phyloP scores from a whole-genome alignment of 2,329 filamentous ascomycete species.

The Dothidotthia symphoricarpi region DNA sequence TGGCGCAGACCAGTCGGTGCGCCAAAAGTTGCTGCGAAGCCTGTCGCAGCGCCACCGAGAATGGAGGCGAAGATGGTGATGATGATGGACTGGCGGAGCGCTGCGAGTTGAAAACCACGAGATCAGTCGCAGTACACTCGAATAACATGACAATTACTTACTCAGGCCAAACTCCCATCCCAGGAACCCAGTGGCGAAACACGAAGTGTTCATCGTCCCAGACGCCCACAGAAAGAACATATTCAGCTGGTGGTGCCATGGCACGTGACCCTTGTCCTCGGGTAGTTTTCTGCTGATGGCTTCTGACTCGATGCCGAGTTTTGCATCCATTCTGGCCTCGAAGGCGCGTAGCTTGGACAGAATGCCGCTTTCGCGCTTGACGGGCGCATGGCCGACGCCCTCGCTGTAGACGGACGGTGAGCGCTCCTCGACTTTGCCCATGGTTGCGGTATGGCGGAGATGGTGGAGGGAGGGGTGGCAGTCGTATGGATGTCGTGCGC shows the following conservation, averaged over 20 bases:
- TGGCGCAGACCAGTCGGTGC: conserved; percentile 45
- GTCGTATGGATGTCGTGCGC: too few species aligned
- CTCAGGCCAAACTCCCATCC: conserved; percentile 51
- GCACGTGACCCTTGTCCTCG: conserved; percentile 28
- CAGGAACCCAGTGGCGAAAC: conserved; percentile 44
- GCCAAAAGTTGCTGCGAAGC: conserved; percentile 46
- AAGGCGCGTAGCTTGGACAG: conserved; percentile 18
- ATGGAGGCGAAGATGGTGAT: conserved; percentile 44
- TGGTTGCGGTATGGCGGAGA: too few species aligned
- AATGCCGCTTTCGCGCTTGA: conserved; percentile 14
- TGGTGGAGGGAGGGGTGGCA: conserved; percentile 4
- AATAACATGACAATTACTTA: too few species aligned
- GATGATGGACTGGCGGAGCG: conserved; percentile 45
- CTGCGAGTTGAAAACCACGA: too few species aligned
- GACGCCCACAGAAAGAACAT: conserved; percentile 49
- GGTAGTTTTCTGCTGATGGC: conserved; percentile 26
- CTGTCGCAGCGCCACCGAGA: conserved; percentile 43
- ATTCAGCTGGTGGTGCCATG: conserved; percentile 27
- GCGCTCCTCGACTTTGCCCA: conserved; percentile 15
- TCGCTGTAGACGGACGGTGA: conserved; percentile 11
- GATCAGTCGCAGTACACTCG: too few species aligned
- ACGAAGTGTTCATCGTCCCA: conserved; percentile 44
- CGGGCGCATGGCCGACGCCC: conserved; percentile 4
- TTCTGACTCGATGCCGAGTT: conserved; percentile 25
- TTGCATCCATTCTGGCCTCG: conserved; percentile 21